Base-by-base conservation (phyloP, 1,284 basidiomycete genomes). In the Irpex sp. region DNA sequence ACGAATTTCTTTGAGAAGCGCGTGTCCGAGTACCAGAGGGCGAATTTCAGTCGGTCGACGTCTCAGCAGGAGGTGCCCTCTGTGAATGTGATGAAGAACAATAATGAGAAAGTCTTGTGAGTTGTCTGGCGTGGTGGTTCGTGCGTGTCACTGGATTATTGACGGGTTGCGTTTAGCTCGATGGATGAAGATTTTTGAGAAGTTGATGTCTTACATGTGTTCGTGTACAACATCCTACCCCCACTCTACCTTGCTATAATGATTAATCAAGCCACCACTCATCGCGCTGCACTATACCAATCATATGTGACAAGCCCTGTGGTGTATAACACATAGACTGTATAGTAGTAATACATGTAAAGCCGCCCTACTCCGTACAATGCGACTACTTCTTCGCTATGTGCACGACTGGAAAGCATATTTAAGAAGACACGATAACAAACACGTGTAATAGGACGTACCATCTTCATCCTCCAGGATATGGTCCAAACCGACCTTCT, bases 401-500 rank as follows among this genome's bases (percentile, higher is more conserved):
- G 67, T 91, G 89, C 54, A 93, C 90, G 52, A 93, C 90, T 91
- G 66, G 5, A 33, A 3, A 33, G 7, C 28, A 28, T 3, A 5
- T 28, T 28, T 23, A 2, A 23, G 23, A 23, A 23, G 23, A 4
- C 23, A 23, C 23, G 23, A 23, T 23, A 23, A 23, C 23, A 23
- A 23, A 23, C 23, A 4, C 23, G 23, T 23, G 23, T 23, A 71
- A 58, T 58, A 49, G 53, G 14, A 75, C 84, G 69, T 71, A 86
- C 90, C 88, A 73, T 95, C 93, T 78, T 96, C 93, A 68, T 96
- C 94, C 71, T 96, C 93, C 58, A 96, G 74, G 14, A 91, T 74
- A 72, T 96, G 94, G 33, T 96, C 94, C 59, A 95, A 69, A 7
- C 97, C 96, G 35, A 98, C 95, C 73, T 97, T 96, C 76, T 99